A percentile compares a stretch with the other conserved stretches of the same genome.
phyloP scores from a whole-genome alignment of 768 basidiomycete species.

The Calocybe indica region DNA sequence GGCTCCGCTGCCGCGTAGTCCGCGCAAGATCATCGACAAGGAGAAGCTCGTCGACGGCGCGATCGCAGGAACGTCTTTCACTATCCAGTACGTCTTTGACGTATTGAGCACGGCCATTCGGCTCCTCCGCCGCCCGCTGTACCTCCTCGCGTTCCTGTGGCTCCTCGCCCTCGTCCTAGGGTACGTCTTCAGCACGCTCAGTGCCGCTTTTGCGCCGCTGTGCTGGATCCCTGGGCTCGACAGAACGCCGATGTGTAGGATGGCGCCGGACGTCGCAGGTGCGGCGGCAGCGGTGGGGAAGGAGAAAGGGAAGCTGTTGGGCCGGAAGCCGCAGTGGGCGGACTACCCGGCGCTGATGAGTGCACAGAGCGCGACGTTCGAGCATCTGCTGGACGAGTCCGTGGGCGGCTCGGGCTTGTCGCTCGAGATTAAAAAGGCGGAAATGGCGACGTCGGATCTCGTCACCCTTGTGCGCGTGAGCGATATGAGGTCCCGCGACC shows the following conservation, averaged over 20 bases:
- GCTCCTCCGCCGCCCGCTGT: constrained; percentile 51
- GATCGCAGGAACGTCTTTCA: constrained; percentile 20
- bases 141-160: constrained; percentile 45
- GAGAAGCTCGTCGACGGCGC: constrained; percentile 24
- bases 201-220: constrained; percentile 46
- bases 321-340: constrained; percentile 33
- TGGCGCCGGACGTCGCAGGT: not conserved
- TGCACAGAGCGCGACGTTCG: constrained; percentile 56
- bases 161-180: constrained; percentile 39
- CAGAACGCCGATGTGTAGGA: constrained; percentile 37
- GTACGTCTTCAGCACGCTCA: constrained; percentile 36
- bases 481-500: constrained; percentile 53
- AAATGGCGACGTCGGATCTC: constrained; percentile 72
- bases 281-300: too few species aligned
- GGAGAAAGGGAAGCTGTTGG: not conserved
- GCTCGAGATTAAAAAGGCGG: constrained; percentile 66
- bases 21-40: constrained; percentile 11
- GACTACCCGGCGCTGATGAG: constrained; percentile 60
- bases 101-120: constrained; percentile 40
- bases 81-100: constrained; percentile 37
- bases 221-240: constrained; percentile 61
- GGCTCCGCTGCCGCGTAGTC: constrained; percentile 5
- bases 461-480: constrained; percentile 57
- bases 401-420: constrained; percentile 55
- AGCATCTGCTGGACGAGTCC: constrained; percentile 54